These are phyloP conservation scores for Colletotrichum eremochloae DNA, from an alignment of 2,329 filamentous ascomycete genomes.

Conservation along the genomic window DNA sequence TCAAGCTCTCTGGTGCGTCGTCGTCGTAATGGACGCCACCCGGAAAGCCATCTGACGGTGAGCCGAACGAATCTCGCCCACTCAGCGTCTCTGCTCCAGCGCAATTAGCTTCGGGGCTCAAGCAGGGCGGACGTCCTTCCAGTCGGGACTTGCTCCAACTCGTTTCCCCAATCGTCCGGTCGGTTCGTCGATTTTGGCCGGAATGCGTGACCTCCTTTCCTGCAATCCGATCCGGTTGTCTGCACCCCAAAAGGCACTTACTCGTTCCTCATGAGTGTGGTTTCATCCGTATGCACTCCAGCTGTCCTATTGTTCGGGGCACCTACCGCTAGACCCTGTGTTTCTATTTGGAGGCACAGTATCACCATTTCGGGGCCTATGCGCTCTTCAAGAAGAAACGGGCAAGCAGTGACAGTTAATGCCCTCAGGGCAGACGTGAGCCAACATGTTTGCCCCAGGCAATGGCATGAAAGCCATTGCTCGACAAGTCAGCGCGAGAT, in stretches of 20 bases:
- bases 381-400: conserved; percentile 18
- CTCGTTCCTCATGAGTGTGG: conserved; percentile 9
- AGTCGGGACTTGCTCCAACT: conserved; percentile 37
- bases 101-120: conserved; percentile 34
- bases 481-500: conserved; percentile 3
- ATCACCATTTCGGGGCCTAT: conserved; percentile 21
- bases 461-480: conserved; percentile 29
- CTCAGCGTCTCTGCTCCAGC: conserved; percentile 25
- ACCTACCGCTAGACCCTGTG: conserved; percentile 30
- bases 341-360: conserved; percentile 18
- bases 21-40: conserved; percentile 42
- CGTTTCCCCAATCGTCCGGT: conserved; percentile 35
- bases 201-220: conserved; percentile 13
- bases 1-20: conserved; percentile 26
- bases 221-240: conserved; percentile 25
- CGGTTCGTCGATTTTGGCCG: not conserved
- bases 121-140: conserved; percentile 33
- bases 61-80: conserved; percentile 37
- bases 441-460: conserved; percentile 29
- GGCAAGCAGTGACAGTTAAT: conserved; percentile 25
- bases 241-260: conserved; percentile 9
- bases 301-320: conserved; percentile 18
- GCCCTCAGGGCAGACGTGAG: conserved; percentile 13
- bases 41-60: conserved; percentile 41
- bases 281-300: conserved; percentile 39